These are phyloP conservation scores for Striga asiatica DNA, from an alignment of 257 asterid genomes.

Conservation along the genomic window DNA sequence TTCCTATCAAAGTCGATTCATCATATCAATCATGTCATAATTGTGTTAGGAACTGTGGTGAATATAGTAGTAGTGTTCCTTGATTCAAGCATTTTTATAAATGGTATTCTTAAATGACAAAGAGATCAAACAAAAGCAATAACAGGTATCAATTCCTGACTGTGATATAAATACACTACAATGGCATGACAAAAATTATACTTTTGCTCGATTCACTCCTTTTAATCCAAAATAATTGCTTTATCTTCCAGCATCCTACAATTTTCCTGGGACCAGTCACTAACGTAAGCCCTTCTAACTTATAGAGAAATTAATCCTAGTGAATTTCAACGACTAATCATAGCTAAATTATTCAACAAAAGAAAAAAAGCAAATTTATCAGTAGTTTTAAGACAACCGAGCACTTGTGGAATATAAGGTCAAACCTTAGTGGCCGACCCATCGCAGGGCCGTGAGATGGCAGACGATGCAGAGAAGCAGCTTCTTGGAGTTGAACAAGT, in stretches of 20 bases:
- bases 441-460: constrained; percentile 55
- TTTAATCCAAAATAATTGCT: not conserved
- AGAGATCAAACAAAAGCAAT: not conserved
- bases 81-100: too few relatives aligned
- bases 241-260: not conserved
- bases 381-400: too few relatives aligned
- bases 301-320: not conserved
- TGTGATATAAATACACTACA: not conserved
- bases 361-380: too few relatives aligned
- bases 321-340: not conserved
- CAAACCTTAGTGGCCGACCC: constrained; percentile 60
- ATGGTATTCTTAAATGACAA: not conserved
- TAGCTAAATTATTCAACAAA: not conserved
- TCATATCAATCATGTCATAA: too few relatives aligned
- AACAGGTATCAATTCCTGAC: not conserved
- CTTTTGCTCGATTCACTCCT: not conserved
- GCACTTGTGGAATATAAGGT: too few relatives aligned
- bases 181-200: not conserved
- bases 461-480: constrained; percentile 48
- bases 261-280: not conserved
- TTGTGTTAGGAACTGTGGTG: too few relatives aligned
- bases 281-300: not conserved
- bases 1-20: too few relatives aligned
- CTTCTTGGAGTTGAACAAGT: constrained; percentile 78
- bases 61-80: too few relatives aligned